A percentile compares a stretch with the other conserved stretches of the same genome.
Conservation (phyloP, 306 rosid species). For the Alnus rubra region DNA sequence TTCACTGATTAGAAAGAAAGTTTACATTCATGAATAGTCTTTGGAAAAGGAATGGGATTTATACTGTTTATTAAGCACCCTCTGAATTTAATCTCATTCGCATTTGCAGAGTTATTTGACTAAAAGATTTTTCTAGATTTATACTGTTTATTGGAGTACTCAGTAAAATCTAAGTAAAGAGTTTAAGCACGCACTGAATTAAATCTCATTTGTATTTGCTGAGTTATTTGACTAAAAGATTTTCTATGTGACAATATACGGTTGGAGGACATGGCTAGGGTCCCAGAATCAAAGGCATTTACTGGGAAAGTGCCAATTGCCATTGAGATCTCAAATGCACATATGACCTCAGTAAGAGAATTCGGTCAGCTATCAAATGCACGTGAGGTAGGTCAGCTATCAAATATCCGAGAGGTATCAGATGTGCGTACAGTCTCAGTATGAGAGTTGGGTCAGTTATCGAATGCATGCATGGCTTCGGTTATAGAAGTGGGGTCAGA, state of each 20-base stretch:
- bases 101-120: no score
- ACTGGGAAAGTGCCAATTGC: slow-evolving; percentile 51
- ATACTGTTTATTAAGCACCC: not conserved
- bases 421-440: slow-evolving; percentile 37
- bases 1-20: slow-evolving; percentile 14
- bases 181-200: slow-evolving; percentile 24
- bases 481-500: slow-evolving; percentile 53
- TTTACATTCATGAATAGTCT: slow-evolving; percentile 13
- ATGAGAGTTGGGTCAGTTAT: slow-evolving; percentile 12
- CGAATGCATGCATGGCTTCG: slow-evolving; percentile 44
- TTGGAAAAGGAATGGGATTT: not conserved
- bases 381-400: slow-evolving; percentile 35
- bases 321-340: slow-evolving; percentile 44
- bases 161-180: slow-evolving; percentile 19
- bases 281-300: slow-evolving; percentile 61
- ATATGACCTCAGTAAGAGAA: slow-evolving; percentile 35
- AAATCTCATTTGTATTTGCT: slow-evolving; percentile 42
- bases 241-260: slow-evolving; percentile 45
- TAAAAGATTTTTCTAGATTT: not conserved
- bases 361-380: slow-evolving; percentile 33
- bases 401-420: slow-evolving; percentile 40
- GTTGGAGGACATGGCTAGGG: slow-evolving; percentile 68
- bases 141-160: slow-evolving; percentile 4
- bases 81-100: no score
- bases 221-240: slow-evolving; percentile 36